Evolutionary conservation across 163 green algal genomes (phyloP).

Genomic region (Scenedesmus sp.): DNA sequence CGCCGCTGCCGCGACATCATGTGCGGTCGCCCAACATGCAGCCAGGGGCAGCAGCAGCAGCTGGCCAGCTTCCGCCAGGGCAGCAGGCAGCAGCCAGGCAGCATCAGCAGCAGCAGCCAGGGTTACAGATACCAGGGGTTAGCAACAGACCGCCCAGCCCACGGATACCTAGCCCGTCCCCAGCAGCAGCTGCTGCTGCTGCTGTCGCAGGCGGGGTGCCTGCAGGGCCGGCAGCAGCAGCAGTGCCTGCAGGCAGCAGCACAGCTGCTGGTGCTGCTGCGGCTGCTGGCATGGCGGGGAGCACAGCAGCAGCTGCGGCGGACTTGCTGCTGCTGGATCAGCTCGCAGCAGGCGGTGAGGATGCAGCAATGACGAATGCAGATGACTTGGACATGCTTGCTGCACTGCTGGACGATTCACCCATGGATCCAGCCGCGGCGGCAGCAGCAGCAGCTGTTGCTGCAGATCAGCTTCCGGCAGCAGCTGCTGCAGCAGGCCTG

Average conservation of each 20-base stretch:
- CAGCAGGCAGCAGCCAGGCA: neutral
- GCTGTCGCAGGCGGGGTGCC: neutral
- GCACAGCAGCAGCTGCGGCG: slow-evolving; percentile 22
- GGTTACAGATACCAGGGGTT: too few relatives aligned
- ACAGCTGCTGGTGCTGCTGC: neutral
- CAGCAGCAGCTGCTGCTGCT: neutral
- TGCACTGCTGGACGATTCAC: neutral
- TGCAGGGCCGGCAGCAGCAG: neutral
- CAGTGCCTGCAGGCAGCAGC: neutral
- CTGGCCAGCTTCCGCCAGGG: neutral
- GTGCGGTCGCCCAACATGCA: neutral
- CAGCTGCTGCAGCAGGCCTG: neutral
- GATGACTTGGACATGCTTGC: neutral
- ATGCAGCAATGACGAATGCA: slow-evolving; percentile 26
- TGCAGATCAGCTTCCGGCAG: neutral
- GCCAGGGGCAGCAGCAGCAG: neutral
- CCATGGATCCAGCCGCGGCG: neutral
- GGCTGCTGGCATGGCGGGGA: neutral
- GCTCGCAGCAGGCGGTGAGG: neutral
- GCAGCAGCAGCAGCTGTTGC: neutral
- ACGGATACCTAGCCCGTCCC: neutral
- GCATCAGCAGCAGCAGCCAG: neutral
- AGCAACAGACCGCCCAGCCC: neutral
- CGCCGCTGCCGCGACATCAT: neutral
- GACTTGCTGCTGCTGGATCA: slow-evolving; percentile 31